Evolutionary conservation across 495 filamentous ascomycete genomes (phyloP).

Genomic region (Aspergillus leporis): DNA sequence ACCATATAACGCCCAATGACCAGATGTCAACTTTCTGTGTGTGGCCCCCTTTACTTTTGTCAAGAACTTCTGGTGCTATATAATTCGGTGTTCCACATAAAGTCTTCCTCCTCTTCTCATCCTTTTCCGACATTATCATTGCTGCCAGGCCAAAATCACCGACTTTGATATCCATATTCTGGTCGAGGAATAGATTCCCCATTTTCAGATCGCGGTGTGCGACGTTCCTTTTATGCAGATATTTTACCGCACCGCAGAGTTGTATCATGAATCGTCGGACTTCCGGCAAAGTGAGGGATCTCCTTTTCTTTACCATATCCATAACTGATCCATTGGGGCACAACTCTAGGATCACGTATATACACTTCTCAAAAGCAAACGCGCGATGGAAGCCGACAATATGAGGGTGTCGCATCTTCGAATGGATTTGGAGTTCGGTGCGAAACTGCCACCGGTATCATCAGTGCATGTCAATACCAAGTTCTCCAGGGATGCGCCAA

Average conservation of each 20-base stretch:
- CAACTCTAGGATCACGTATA: conserved; percentile 91
- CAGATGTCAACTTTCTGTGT: conserved; percentile 94
- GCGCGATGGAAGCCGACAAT: conserved; percentile 94
- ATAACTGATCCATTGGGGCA: conserved; percentile 97
- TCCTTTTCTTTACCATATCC: conserved; percentile 92
- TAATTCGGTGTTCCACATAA: conserved; percentile 98
- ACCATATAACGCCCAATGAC: conserved; percentile 96
- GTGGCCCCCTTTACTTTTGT: conserved; percentile 74
- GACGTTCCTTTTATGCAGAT: conserved; percentile 90
- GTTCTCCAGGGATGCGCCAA: conserved; percentile 6
- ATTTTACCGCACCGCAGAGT: conserved; percentile 93
- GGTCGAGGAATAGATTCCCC: conserved; percentile 95
- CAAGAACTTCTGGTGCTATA: conserved; percentile 93
- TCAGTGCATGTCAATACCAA: conserved; percentile 27
- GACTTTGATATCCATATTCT: conserved; percentile 95
- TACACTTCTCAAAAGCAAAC: conserved; percentile 84
- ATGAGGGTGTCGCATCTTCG: conserved; percentile 91
- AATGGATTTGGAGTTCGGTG: conserved; percentile 96
- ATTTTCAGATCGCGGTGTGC: conserved; percentile 98
- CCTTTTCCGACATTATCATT: conserved; percentile 79
- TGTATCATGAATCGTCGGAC: conserved; percentile 90
- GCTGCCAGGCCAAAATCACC: conserved; percentile 98
- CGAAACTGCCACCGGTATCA: conserved; percentile 66
- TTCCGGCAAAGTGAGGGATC: conserved; percentile 84
- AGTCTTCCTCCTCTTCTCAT: conserved; percentile 82